Evolutionary conservation across 441 rosid genomes (phyloP).

Genomic region (Codiaeum variegatum): DNA sequence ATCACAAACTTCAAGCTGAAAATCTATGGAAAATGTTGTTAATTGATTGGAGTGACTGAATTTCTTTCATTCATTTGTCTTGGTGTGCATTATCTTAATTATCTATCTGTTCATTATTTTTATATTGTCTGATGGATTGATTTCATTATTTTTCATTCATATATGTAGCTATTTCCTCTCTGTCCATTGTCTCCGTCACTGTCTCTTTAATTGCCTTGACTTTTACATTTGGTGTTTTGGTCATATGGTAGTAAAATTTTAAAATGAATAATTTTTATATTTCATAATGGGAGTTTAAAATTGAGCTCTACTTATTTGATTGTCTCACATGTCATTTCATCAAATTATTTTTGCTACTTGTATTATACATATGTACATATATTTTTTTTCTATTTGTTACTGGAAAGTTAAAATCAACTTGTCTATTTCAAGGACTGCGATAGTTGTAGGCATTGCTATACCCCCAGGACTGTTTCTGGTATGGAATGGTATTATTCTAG

Average conservation of each 20-base stretch:
- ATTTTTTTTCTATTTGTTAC: not conserved
- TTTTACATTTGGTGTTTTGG: not conserved
- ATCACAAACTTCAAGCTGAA: too few relatives aligned
- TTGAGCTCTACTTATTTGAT: not conserved
- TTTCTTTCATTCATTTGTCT: too few relatives aligned
- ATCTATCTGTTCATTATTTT: too few relatives aligned
- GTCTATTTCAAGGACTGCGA: constrained; percentile 58
- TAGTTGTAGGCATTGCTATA: constrained; percentile 81
- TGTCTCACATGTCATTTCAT: not conserved
- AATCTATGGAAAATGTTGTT: too few relatives aligned
- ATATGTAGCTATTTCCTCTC: not conserved
- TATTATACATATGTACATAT: too few relatives aligned
- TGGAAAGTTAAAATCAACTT: not conserved
- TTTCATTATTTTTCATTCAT: too few relatives aligned
- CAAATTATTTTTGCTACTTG: not conserved
- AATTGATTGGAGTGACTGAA: too few relatives aligned
- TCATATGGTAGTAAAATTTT: not conserved
- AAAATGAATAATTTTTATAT: not conserved
- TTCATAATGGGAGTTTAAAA: not conserved
- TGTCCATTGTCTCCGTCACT: not conserved
- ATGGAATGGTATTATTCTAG: constrained; percentile 85
- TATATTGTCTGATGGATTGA: too few relatives aligned
- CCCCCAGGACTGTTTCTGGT: constrained; percentile 83
- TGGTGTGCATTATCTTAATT: too few relatives aligned
- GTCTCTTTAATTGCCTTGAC: not conserved